Evolutionary conservation across 2,329 filamentous ascomycete species (phyloP).

Genomic region (Boeremia exigua): DNA sequence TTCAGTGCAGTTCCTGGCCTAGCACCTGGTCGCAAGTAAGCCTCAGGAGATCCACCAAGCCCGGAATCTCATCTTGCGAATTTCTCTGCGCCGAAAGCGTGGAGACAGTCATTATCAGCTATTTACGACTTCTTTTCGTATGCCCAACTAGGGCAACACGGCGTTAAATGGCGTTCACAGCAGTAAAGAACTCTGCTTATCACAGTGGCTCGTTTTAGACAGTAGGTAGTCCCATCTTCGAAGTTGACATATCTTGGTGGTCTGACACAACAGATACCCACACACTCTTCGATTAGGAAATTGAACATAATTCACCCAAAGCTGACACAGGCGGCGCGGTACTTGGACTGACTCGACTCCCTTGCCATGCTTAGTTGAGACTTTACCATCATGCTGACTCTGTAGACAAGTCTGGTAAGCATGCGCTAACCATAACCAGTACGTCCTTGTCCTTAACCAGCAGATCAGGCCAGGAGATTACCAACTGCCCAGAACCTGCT

Average conservation of each 20-base stretch:
- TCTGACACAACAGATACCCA: constrained; percentile 20
- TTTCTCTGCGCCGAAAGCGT: neutral
- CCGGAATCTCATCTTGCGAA: too few species aligned
- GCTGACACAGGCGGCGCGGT: neutral
- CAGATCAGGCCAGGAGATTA: neutral
- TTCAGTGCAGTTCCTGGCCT: constrained; percentile 72
- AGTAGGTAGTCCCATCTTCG: constrained; percentile 33
- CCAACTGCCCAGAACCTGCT: neutral
- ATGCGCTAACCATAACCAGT: neutral
- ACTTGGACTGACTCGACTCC: neutral
- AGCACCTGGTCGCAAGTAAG: constrained; percentile 55
- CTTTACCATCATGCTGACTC: neutral
- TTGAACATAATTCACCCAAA: neutral
- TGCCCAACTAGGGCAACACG: neutral
- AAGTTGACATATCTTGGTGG: constrained; percentile 16
- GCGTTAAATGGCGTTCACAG: constrained; percentile 21
- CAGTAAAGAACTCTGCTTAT: neutral
- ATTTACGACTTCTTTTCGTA: neutral
- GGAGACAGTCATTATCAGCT: neutral
- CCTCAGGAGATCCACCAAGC: neutral
- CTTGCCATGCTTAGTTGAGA: neutral
- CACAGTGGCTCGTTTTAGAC: neutral
- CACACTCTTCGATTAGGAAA: neutral
- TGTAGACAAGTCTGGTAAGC: neutral
- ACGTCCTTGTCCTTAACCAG: neutral